phyloP scores from a whole-genome alignment of 2,329 filamentous ascomycete genomes.

The Paraconiothyrium sp. region DNA sequence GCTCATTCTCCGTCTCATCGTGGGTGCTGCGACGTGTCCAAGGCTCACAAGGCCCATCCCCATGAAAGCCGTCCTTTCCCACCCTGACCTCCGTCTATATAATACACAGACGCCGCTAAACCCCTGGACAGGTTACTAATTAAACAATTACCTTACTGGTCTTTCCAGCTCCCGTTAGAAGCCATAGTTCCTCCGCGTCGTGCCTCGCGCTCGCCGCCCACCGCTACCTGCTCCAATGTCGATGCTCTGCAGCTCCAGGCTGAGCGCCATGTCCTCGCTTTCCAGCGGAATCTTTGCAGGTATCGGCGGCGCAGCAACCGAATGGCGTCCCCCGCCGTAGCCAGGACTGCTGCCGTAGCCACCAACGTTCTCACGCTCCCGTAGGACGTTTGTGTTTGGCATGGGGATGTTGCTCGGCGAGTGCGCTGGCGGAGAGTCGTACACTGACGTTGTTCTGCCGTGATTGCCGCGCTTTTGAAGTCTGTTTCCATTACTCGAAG shows the following conservation, averaged over 20 bases:
- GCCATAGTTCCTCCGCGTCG: slow-evolving; percentile 12
- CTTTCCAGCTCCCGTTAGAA: background rate
- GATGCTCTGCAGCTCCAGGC: slow-evolving; percentile 72
- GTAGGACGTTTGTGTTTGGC: slow-evolving; percentile 39
- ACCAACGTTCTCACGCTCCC: slow-evolving; percentile 47
- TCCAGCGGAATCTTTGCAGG: slow-evolving; percentile 75
- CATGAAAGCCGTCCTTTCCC: too few species aligned
- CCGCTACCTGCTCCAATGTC: slow-evolving; percentile 53
- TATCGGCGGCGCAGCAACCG: slow-evolving; percentile 64
- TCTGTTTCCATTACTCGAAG: slow-evolving; percentile 36
- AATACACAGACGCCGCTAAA: slow-evolving; percentile 5
- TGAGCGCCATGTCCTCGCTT: slow-evolving; percentile 64
- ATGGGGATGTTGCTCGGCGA: slow-evolving; percentile 26
- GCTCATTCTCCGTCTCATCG: background rate
- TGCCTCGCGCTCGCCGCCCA: slow-evolving; percentile 30
- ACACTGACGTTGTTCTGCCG: slow-evolving; percentile 29
- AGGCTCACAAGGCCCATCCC: background rate
- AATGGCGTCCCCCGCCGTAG: slow-evolving; percentile 32
- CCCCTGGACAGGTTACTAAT: background rate
- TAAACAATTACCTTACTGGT: background rate
- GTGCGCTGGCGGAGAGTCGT: slow-evolving; percentile 24
- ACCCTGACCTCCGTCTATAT: background rate
- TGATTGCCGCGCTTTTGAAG: slow-evolving; percentile 41
- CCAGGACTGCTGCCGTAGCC: slow-evolving; percentile 42
- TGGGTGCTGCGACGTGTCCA: background rate